Percentiles rank a stretch among this genome's conserved stretches.
Conservation (phyloP, 148 eudicot species). For the Rhododendron kiyosumense region DNA sequence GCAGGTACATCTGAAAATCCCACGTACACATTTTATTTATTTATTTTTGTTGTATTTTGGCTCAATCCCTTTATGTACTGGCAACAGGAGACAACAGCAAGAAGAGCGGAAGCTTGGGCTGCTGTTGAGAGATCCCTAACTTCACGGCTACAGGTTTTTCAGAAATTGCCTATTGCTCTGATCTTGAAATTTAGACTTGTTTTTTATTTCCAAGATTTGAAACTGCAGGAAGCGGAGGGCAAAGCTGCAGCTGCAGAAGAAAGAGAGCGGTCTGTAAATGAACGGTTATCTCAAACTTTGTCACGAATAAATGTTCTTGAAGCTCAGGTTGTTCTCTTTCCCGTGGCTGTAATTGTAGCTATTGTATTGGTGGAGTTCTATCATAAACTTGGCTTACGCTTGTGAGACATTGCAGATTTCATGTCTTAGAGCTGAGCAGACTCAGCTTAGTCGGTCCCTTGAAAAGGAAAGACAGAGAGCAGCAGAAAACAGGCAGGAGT, state of each 20-base stretch:
- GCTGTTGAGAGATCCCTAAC: conserved; percentile 90
- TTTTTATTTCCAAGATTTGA: conserved; percentile 6
- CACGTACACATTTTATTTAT: not conserved
- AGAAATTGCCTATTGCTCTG: conserved; percentile 8
- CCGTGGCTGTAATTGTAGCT: conserved; percentile 7
- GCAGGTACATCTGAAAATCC: conserved; percentile 50
- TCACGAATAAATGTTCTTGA: conserved; percentile 95
- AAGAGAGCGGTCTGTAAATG: conserved; percentile 86
- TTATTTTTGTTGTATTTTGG: not conserved
- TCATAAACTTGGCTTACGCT: conserved; percentile 21
- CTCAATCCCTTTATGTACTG: conserved; percentile 11
- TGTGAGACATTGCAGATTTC: conserved; percentile 60
- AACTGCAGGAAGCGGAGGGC: conserved; percentile 88
- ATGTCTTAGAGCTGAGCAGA: conserved; percentile 91
- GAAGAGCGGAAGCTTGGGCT: conserved; percentile 89
- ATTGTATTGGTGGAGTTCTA: not conserved
- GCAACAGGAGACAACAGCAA: conserved; percentile 77
- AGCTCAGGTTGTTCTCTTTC: conserved; percentile 68
- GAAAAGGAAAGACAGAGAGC: conserved; percentile 99
- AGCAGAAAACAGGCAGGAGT: conserved; percentile 89
- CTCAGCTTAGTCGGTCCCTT: conserved; percentile 76
- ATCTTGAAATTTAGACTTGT: not conserved
- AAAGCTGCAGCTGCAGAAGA: conserved; percentile 91
- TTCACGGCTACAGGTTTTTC: conserved; percentile 78
- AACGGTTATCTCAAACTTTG: conserved; percentile 87